Conservation (phyloP, 1,139 yeast genomes). For the Candida sanyaensis region DNA sequence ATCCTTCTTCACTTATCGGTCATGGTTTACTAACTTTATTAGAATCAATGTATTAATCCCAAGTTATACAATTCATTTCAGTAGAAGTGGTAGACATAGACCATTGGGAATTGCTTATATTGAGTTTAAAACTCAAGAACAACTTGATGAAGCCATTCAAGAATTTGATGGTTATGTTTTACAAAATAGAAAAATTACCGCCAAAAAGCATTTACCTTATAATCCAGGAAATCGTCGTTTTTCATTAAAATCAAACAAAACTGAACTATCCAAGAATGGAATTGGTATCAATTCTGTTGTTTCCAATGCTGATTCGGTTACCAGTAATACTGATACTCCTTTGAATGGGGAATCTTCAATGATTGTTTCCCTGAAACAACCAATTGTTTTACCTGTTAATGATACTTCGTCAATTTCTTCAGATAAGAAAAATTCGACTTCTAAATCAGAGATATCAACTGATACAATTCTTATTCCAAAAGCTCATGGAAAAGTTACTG, state of each 20-base stretch:
- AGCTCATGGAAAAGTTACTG: conserved; percentile 41
- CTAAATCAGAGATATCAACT: conserved; percentile 24
- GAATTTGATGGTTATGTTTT: conserved; percentile 42
- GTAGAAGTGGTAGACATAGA: conserved; percentile 37
- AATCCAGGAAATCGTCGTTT: conserved; percentile 23
- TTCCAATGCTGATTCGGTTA: not conserved
- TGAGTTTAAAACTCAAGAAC: conserved; percentile 52
- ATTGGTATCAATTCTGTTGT: not conserved
- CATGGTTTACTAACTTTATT: conserved; percentile 13
- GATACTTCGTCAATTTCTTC: conserved; percentile 1
- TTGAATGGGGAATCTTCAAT: not conserved
- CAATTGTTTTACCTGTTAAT: not conserved
- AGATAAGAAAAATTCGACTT: not conserved
- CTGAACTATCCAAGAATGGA: not conserved
- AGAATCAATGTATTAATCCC: conserved; percentile 53
- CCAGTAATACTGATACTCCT: not conserved
- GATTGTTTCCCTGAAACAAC: not conserved
- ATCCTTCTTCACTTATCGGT: not conserved
- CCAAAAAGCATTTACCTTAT: conserved; percentile 44
- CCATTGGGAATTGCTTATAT: conserved; percentile 70
- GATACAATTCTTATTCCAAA: conserved; percentile 56
- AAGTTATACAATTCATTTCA: conserved; percentile 51
- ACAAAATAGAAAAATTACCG: conserved; percentile 37
- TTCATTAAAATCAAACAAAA: conserved; percentile 1
- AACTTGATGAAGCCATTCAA: conserved; percentile 48